Evolutionary conservation across 441 rosid species (phyloP).

Genomic region (Euphorbia celastroides): DNA sequence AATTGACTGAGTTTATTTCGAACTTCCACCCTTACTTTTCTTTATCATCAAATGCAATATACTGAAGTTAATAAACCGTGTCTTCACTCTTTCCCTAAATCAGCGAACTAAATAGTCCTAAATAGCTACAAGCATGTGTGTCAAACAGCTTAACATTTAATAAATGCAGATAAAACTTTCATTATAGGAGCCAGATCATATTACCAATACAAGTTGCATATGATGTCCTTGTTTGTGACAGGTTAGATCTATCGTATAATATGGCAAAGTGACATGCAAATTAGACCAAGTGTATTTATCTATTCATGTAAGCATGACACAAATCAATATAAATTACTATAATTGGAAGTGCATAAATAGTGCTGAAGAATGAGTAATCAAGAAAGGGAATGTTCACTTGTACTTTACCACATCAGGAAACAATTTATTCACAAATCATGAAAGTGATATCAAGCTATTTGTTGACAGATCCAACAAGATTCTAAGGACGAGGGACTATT

Average conservation of each 20-base stretch:
- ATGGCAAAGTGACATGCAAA: neutral
- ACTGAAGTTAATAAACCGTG: too few relatives aligned
- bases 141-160: neutral
- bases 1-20: neutral
- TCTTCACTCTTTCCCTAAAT: neutral
- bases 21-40: too few relatives aligned
- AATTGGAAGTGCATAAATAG: neutral
- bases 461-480: neutral
- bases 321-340: neutral
- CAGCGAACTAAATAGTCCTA: neutral
- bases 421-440: neutral
- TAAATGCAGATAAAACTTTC: neutral
- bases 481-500: neutral
- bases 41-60: too few relatives aligned
- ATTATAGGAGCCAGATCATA: neutral
- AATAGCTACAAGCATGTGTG: neutral
- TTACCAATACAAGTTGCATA: neutral
- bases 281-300: neutral
- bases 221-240: neutral
- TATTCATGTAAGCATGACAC: neutral
- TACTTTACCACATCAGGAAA: neutral
- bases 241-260: neutral
- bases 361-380: neutral
- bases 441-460: neutral
- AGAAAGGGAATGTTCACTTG: neutral